These are phyloP conservation scores for Paramecium pentaurelia DNA, from an alignment of 73 alveolate genomes.

Conservation along the genomic window DNA sequence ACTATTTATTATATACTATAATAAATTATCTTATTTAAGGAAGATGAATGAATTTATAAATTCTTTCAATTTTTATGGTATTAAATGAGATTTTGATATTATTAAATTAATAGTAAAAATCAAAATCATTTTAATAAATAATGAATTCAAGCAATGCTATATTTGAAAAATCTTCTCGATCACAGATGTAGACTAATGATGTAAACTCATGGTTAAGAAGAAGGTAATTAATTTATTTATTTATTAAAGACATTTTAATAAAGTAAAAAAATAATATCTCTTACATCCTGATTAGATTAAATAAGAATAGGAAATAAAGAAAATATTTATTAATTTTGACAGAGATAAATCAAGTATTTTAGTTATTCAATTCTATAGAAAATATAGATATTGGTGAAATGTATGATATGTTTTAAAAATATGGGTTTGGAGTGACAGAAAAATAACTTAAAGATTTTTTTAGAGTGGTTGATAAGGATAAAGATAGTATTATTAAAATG, in stretches of 20 bases:
- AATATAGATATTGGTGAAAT: slow-evolving; percentile 1
- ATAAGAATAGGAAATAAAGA: not conserved
- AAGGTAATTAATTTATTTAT: not conserved
- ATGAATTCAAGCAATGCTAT: not conserved
- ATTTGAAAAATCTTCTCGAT: not conserved
- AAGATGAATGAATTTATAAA: not conserved
- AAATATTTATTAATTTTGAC: not conserved
- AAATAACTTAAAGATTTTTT: not conserved
- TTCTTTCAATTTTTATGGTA: not conserved
- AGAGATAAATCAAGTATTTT: not conserved
- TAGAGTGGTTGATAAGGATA: not conserved
- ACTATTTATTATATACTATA: not conserved
- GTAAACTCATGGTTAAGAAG: not conserved
- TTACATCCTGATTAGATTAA: not conserved
- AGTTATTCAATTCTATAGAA: not conserved
- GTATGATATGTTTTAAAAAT: not conserved
- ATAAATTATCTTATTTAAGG: not conserved
- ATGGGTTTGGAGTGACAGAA: not conserved
- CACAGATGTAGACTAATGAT: not conserved
- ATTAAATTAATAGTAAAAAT: not conserved
- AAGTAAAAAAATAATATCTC: not conserved
- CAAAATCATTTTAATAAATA: not conserved
- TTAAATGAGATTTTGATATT: not conserved
- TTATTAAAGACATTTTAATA: not conserved
- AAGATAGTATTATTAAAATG: not conserved